Evolutionary conservation across 225 moss, liverwort and hornwort genomes (phyloP), one percentile per base, ranked within the genome.

Genomic region (Marchantia polymorpha): DNA sequence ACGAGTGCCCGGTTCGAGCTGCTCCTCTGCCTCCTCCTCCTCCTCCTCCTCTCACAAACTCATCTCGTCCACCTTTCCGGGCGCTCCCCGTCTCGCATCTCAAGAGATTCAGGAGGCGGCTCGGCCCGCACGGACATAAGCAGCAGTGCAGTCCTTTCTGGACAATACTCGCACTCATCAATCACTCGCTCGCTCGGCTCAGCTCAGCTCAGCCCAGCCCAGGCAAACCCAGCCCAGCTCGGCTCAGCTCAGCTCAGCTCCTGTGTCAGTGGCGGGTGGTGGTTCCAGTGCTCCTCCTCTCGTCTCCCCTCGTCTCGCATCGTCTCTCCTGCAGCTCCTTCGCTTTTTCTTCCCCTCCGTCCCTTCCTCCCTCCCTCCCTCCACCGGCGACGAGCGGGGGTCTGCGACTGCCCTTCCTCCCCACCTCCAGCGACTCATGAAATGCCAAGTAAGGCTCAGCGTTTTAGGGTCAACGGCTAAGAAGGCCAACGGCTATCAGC

Each of bases 401-500:
- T 52, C 39, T 5, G 54, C 22, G 52, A 25, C 73, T 47, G 48
- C 46, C 63, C 46, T 63, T 55, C 46, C 26, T n/a, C n/a, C n/a
- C n/a, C n/a, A n/a, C n/a, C 25, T 46, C 15, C 60, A 61, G n/a
- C 0, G 22, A 46, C 60, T n/a, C 20, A 23, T 59, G 61, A 6
- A 76, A 63, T 13, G 52, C 72, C 72, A 49, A 52, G 76, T 60
- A 75, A 56, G 30, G 56, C 31, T 30, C 12, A 47, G 5, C 46
- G 16, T 31, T 48, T 23, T 60, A 46, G 76, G 76, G 60, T 60
- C 76, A 76, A 76, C 76, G 76, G 76, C 76, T 76, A 59, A 59
- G 60, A 63, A 76, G 59, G 60, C 29, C 70, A 76, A 76, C 76
- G 76, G 76, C 76, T 76, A 76, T 52, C 72, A 6, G 72, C 50